phyloP scores from a whole-genome alignment of 208 protist genomes.

The Leishmania turanica region DNA sequence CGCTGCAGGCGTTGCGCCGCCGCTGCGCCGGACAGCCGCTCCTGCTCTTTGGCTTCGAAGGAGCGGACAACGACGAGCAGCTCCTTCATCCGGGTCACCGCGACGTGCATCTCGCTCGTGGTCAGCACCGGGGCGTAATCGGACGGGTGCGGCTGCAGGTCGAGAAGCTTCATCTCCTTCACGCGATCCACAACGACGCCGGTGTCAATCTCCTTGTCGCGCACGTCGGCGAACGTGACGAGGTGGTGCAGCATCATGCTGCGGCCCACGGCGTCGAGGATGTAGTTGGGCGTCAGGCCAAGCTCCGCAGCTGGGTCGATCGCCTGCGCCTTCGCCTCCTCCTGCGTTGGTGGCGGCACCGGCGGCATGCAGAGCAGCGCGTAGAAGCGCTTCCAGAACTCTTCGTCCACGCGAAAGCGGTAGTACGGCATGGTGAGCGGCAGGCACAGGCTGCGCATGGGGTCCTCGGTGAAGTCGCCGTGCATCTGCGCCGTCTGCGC shows the following conservation, averaged over 20 bases:
- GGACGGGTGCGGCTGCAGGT: conserved; percentile 34
- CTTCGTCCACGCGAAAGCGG: conserved; percentile 63
- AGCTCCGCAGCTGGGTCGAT: conserved; percentile 46
- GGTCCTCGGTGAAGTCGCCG: conserved; percentile 75
- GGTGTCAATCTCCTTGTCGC: conserved; percentile 63
- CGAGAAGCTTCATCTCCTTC: conserved; percentile 27
- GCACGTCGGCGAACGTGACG: conserved; percentile 60
- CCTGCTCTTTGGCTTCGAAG: conserved; percentile 33
- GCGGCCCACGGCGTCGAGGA: conserved; percentile 83
- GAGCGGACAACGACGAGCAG: conserved; percentile 49
- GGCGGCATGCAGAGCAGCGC: conserved; percentile 81
- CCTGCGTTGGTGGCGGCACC: conserved; percentile 43
- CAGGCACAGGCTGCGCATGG: conserved; percentile 73
- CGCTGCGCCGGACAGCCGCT: conserved; percentile 22
- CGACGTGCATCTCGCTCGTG: conserved; percentile 45
- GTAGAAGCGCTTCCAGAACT: conserved; percentile 78
- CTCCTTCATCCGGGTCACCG: conserved; percentile 57
- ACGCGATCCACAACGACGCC: conserved; percentile 52
- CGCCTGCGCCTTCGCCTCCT: conserved; percentile 27
- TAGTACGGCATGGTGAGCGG: conserved; percentile 75
- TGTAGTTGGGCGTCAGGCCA: conserved; percentile 69
- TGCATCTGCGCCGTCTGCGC: conserved; percentile 65
- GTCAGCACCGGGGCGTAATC: conserved; percentile 68
- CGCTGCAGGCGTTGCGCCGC: conserved; percentile 16
- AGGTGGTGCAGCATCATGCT: conserved; percentile 88